Percentiles rank a stretch among this genome's conserved stretches.
Conservation (phyloP, 495 filamentous ascomycete genomes). For the Aspergillus steynii region DNA sequence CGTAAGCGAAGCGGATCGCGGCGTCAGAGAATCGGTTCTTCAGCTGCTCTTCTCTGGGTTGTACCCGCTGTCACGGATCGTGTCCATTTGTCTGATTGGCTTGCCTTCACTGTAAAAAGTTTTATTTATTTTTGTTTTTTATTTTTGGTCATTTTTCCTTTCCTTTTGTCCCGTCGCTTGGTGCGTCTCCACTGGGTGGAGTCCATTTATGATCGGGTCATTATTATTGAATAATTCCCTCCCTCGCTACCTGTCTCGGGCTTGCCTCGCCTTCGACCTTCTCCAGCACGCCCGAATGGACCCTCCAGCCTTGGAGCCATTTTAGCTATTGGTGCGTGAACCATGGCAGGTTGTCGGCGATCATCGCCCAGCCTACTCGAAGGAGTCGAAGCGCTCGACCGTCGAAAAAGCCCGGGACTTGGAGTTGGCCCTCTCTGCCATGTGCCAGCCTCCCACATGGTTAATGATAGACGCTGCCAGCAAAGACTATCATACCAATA, state of each 20-base stretch:
- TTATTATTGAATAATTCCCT: neutral
- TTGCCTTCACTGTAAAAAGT: neutral
- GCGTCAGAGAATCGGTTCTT: neutral
- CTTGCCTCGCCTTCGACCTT: no score
- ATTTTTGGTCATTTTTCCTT: neutral
- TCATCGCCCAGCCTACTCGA: neutral
- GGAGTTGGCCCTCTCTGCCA: neutral
- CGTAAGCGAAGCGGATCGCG: neutral
- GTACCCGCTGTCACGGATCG: neutral
- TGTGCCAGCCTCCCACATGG: neutral
- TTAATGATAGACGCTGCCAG: conserved; percentile 4
- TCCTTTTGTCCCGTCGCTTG: neutral
- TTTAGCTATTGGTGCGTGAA: neutral
- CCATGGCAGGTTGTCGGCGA: neutral
- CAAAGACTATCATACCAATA: neutral
- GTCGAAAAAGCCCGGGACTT: neutral
- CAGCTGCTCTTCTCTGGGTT: neutral
- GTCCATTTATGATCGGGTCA: neutral
- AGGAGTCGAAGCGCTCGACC: neutral
- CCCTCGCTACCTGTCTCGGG: neutral
- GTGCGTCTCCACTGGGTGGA: neutral
- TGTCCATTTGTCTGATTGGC: neutral
- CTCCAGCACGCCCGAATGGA: neutral
- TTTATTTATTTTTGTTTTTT: neutral
- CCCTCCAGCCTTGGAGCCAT: neutral